Conservation (phyloP, 208 protist genomes). For the Lotmaria passim region DNA sequence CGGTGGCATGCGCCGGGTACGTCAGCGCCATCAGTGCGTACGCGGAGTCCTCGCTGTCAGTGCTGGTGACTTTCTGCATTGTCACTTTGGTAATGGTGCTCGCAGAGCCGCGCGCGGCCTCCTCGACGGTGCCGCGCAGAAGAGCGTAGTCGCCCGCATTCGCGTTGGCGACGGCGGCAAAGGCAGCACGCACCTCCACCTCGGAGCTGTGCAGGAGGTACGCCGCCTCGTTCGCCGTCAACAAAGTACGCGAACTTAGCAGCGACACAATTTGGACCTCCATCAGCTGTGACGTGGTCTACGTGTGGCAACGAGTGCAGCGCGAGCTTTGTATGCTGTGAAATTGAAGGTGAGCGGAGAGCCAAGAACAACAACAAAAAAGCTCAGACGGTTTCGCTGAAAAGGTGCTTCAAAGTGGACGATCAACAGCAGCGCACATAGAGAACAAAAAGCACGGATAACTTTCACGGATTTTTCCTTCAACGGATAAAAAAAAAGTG, state of each 20-base stretch:
- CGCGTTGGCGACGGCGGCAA: conserved; percentile 7
- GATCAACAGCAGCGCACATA: no score
- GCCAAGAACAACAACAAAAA: no score
- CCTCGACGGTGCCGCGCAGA: conserved; percentile 10
- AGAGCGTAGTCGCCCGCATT: conserved; percentile 16
- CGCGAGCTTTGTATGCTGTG: background rate
- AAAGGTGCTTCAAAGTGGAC: no score
- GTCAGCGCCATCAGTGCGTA: conserved; percentile 23
- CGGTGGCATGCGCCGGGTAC: conserved; percentile 6
- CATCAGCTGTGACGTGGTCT: conserved; percentile 9
- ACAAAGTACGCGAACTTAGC: conserved; percentile 12
- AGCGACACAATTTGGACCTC: conserved; percentile 22
- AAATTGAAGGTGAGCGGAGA: no score
- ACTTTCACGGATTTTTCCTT: no score
- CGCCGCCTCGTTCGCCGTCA: conserved; percentile 31
- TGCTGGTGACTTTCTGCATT: conserved; percentile 6
- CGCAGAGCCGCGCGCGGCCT: conserved; percentile 14
- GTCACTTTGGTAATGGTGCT: background rate
- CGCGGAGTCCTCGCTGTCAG: background rate
- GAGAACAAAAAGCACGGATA: no score
- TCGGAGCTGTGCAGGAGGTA: background rate
- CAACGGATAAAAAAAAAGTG: no score
- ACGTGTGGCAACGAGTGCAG: background rate
- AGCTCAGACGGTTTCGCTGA: no score
- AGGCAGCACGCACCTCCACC: background rate